These are phyloP conservation scores for Neoascochyta sp. DNA, from an alignment of 2,329 filamentous ascomycete genomes.

Conservation along the genomic window DNA sequence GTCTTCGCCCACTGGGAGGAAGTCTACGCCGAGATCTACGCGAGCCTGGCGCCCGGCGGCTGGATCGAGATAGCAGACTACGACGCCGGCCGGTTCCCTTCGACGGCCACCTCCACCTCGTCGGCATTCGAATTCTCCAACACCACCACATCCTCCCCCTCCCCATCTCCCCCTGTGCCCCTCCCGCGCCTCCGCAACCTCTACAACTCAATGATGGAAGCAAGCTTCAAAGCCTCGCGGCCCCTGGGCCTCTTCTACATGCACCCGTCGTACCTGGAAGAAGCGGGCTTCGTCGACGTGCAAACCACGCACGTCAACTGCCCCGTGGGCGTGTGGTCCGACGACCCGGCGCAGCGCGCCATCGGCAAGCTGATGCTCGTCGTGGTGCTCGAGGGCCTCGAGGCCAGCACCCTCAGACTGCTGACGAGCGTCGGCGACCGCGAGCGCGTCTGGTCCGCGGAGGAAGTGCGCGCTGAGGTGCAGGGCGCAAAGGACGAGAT, in stretches of 20 bases:
- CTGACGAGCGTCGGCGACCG: conserved; percentile 29
- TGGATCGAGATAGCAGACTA: conserved; percentile 48
- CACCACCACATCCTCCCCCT: too few relatives aligned
- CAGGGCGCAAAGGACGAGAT: conserved; percentile 27
- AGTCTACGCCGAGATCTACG: conserved; percentile 46
- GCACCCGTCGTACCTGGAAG: conserved; percentile 37
- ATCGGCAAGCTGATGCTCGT: conserved; percentile 37
- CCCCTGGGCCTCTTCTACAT: conserved; percentile 46
- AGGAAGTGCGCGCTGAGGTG: conserved; percentile 23
- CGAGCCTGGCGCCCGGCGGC: conserved; percentile 46
- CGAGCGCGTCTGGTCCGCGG: conserved; percentile 24
- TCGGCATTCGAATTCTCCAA: too few relatives aligned
- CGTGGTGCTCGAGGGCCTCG: conserved; percentile 32
- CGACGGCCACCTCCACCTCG: conserved; percentile 2
- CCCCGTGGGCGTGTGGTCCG: conserved; percentile 33
- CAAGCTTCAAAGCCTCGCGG: conserved; percentile 40
- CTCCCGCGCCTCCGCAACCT: conserved; percentile 28
- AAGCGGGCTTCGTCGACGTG: conserved; percentile 46
- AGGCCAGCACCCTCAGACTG: conserved; percentile 24
- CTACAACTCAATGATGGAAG: conserved; percentile 31
- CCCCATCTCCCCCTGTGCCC: too few relatives aligned
- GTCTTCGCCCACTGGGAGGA: conserved; percentile 47
- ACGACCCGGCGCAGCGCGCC: conserved; percentile 28
- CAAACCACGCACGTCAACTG: conserved; percentile 39
- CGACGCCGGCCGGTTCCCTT: conserved; percentile 25